phyloP scores from a whole-genome alignment of 2,329 filamentous ascomycete species.

The Ophiostoma australiae region DNA sequence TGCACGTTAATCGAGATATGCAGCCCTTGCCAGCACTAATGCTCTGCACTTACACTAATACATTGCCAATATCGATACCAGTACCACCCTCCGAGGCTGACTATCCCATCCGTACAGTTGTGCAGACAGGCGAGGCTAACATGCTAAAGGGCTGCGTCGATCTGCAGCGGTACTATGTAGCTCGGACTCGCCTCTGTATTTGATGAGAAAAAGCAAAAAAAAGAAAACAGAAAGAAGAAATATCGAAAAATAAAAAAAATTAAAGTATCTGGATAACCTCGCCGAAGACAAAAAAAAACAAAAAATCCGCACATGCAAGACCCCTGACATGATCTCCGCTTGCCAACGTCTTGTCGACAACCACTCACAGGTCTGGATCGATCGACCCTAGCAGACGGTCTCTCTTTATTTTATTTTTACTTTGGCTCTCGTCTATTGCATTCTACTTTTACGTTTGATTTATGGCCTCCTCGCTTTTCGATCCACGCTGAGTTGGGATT shows the following conservation, averaged over 20 bases:
- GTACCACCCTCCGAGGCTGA: not conserved
- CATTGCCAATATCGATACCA: not conserved
- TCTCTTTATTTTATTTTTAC: not conserved
- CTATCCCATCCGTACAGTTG: not conserved
- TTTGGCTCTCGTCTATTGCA: not conserved
- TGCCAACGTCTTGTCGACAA: constrained; percentile 6
- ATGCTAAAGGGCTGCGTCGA: not conserved
- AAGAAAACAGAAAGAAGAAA: not conserved
- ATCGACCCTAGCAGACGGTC: not conserved
- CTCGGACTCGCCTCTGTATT: too few species aligned
- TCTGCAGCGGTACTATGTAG: not conserved
- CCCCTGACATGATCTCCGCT: constrained; percentile 14
- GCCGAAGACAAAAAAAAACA: not conserved
- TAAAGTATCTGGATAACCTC: not conserved
- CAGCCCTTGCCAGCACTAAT: not conserved
- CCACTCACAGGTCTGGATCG: constrained; percentile 5
- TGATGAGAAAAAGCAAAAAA: not conserved
- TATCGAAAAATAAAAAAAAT: not conserved
- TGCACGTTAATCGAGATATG: not conserved
- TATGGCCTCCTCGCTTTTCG: not conserved
- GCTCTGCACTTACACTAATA: not conserved
- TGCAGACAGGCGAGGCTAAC: not conserved
- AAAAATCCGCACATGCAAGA: constrained; percentile 2
- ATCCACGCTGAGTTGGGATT: not conserved
- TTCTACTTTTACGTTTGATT: not conserved